phyloP scores from a whole-genome alignment of 2,329 filamentous ascomycete genomes.

The Pyrenochaeta sp. region DNA sequence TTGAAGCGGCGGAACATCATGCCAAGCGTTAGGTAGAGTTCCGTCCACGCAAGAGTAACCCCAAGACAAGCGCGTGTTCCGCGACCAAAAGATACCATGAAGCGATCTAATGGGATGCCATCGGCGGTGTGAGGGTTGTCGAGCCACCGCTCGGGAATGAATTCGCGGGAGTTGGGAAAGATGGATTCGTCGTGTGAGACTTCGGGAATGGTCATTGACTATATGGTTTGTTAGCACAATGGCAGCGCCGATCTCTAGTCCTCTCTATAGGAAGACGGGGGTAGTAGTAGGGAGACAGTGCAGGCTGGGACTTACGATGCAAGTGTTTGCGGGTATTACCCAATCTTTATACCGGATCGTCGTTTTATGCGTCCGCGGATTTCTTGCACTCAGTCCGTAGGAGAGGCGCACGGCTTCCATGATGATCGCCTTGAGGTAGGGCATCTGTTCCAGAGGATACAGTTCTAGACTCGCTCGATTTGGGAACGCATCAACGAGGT shows the following conservation, averaged over 20 bases:
- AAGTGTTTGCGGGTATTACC: conserved; percentile 46
- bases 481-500: conserved; percentile 41
- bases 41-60: conserved; percentile 48
- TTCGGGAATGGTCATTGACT: conserved; percentile 48
- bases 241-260: background rate
- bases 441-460: conserved; percentile 33
- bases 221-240: background rate
- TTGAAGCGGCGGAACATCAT: conserved; percentile 45
- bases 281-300: background rate
- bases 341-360: conserved; percentile 36
- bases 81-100: conserved; percentile 52
- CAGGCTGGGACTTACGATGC: conserved; percentile 28
- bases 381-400: conserved; percentile 52
- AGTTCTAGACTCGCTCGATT: conserved; percentile 34
- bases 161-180: conserved; percentile 47
- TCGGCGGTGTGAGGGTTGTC: conserved; percentile 34
- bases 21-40: conserved; percentile 44
- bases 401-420: conserved; percentile 48
- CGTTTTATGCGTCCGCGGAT: conserved; percentile 42
- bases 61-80: conserved; percentile 56
- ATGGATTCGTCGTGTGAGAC: conserved; percentile 47
- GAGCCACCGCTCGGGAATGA: conserved; percentile 55
- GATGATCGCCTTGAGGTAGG: conserved; percentile 34
- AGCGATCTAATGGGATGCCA: conserved; percentile 49
- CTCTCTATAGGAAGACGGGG: background rate